Conservation (phyloP, 345 rosid genomes). For the Toxicodendron radicans region DNA sequence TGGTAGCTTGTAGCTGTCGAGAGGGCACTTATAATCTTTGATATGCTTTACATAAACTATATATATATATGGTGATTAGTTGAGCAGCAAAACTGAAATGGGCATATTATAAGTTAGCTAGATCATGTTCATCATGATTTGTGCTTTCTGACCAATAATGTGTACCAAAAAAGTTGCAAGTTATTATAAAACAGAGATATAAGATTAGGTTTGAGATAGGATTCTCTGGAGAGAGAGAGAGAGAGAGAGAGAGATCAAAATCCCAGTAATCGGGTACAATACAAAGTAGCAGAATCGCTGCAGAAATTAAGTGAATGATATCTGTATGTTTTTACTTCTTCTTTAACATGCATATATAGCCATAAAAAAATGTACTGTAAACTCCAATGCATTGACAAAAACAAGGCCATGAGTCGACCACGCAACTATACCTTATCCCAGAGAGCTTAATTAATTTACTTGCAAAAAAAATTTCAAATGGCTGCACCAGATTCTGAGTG, state of each 20-base stretch:
- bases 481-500: not conserved
- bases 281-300: too few relatives aligned
- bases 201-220: not conserved
- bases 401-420: not conserved
- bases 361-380: not conserved
- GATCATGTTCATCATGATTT: not conserved
- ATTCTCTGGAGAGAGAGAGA: too few relatives aligned
- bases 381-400: not conserved
- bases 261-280: too few relatives aligned
- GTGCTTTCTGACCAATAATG: too few relatives aligned
- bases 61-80: too few relatives aligned
- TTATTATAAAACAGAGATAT: not conserved
- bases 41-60: slow-evolving; percentile 8
- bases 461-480: too few relatives aligned
- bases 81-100: not conserved
- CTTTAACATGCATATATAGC: too few relatives aligned
- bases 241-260: too few relatives aligned
- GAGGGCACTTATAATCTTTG: not conserved
- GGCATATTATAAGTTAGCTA: not conserved
- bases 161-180: not conserved
- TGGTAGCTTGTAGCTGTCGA: slow-evolving; percentile 12
- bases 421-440: not conserved
- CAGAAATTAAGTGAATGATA: too few relatives aligned
- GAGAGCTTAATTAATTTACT: not conserved
- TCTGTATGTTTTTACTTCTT: too few relatives aligned